phyloP scores from a whole-genome alignment of 495 filamentous ascomycete species.

The Neurospora sp. region DNA sequence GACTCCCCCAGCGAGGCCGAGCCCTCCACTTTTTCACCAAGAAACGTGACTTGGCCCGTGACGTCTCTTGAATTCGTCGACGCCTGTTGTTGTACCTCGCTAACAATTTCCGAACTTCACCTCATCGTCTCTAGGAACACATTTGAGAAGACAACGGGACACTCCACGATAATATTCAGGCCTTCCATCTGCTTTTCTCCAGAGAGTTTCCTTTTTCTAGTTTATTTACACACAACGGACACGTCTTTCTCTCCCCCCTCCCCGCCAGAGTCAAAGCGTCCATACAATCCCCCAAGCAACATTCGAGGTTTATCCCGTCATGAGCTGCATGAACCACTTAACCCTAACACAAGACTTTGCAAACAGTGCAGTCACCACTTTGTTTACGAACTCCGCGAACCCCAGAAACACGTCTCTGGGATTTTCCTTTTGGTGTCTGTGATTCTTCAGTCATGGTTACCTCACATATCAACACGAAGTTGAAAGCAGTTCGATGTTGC shows the following conservation, averaged over 20 bases:
- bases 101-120: not conserved
- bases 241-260: not conserved
- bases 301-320: not conserved
- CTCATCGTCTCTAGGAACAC: not conserved
- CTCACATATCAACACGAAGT: not conserved
- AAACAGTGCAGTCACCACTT: not conserved
- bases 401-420: not conserved
- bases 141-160: not conserved
- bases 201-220: no score
- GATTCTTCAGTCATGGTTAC: not conserved
- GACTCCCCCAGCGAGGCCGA: slow-evolving; percentile 7
- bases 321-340: not conserved
- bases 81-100: not conserved
- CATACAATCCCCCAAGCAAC: not conserved
- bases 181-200: no score
- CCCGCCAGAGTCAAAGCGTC: not conserved
- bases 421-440: not conserved
- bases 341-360: not conserved
- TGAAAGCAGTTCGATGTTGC: not conserved
- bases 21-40: slow-evolving; percentile 4
- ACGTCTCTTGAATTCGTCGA: slow-evolving; percentile 1
- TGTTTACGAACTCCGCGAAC: not conserved
- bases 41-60: slow-evolving; percentile 21
- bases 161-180: no score
- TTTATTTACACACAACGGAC: not conserved